A percentile compares a stretch with the other conserved stretches of the same genome.
Evolutionary conservation across 805 yeast genomes (phyloP).

Genomic region (Clavispora santaluciae): DNA sequence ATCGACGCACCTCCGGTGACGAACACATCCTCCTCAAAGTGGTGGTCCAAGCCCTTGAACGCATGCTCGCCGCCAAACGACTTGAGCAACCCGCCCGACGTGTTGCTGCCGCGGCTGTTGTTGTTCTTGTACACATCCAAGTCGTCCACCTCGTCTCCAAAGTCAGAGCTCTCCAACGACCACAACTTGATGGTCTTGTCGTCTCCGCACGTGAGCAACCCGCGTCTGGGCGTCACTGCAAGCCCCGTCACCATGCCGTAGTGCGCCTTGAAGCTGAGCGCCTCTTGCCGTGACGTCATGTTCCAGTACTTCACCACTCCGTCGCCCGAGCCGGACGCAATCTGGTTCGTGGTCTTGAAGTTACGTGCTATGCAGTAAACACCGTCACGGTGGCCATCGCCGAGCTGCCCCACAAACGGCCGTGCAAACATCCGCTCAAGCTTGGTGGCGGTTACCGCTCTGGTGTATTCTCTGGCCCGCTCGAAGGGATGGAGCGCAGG

Average conservation of each 20-base stretch:
- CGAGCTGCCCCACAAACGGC: slow-evolving; percentile 93
- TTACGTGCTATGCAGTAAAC: slow-evolving; percentile 84
- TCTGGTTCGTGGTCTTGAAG: slow-evolving; percentile 57
- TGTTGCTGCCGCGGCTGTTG: slow-evolving; percentile 20
- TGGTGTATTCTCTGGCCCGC: slow-evolving; percentile 92
- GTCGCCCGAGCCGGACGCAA: slow-evolving; percentile 94
- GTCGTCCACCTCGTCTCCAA: slow-evolving; percentile 30
- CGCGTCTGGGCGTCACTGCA: slow-evolving; percentile 55
- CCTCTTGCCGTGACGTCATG: slow-evolving; percentile 70
- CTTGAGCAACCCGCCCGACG: slow-evolving; percentile 56
- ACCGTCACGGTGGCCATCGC: slow-evolving; percentile 93
- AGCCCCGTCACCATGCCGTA: slow-evolving; percentile 86
- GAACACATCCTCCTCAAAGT: slow-evolving; percentile 63
- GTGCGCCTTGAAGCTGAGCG: slow-evolving; percentile 79
- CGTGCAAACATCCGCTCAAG: slow-evolving; percentile 96
- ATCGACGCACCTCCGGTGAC: slow-evolving; percentile 91
- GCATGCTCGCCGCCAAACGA: slow-evolving; percentile 83
- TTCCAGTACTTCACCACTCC: slow-evolving; percentile 96
- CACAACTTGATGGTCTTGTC: slow-evolving; percentile 88
- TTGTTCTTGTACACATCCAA: slow-evolving; percentile 23
- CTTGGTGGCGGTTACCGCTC: slow-evolving; percentile 92
- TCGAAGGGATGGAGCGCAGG: slow-evolving; percentile 97
- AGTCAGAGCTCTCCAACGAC: slow-evolving; percentile 64
- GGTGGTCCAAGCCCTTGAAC: slow-evolving; percentile 83
- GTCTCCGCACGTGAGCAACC: slow-evolving; percentile 79